phyloP scores from a whole-genome alignment of 2,329 filamentous ascomycete genomes.

The Coniochaeta pulveracea region DNA sequence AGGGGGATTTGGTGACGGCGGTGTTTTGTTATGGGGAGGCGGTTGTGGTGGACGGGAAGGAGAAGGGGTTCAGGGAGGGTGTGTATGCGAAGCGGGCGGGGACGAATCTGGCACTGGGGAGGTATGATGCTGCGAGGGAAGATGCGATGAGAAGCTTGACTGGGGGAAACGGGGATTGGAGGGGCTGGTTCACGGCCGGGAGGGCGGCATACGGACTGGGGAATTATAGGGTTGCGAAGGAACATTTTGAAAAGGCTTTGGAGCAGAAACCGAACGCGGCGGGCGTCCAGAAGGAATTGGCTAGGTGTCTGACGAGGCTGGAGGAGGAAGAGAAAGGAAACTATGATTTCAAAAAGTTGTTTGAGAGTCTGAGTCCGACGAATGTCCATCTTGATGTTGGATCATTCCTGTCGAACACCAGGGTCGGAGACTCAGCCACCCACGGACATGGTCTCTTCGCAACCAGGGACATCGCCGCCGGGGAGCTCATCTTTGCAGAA shows the following conservation, averaged over 20 bases:
- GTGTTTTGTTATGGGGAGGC: conserved; percentile 23
- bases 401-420: conserved; percentile 21
- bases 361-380: conserved; percentile 8
- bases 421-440: conserved; percentile 17
- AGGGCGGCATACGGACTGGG: conserved; percentile 22
- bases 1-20: conserved; percentile 19
- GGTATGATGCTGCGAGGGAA: conserved; percentile 19
- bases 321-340: conserved; percentile 16
- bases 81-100: conserved; percentile 20
- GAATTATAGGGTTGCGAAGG: conserved; percentile 14
- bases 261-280: conserved; percentile 10
- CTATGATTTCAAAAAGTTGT: conserved; percentile 18
- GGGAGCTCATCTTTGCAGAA: conserved; percentile 29
- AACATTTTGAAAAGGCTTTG: conserved; percentile 15
- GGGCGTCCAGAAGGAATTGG: conserved; percentile 11
- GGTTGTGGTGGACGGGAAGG: conserved; percentile 13
- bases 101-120: conserved; percentile 19
- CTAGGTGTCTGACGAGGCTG: conserved; percentile 14
- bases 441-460: conserved; percentile 32
- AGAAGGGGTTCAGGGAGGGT: conserved; percentile 10
- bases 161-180: conserved; percentile 17
- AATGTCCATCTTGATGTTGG: conserved; percentile 19
- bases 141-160: conserved; percentile 19
- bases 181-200: conserved; percentile 20
- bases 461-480: conserved; percentile 20